Evolutionary conservation across 176 grass and related monocot species (phyloP).

Genomic region (Eleusine indica): DNA sequence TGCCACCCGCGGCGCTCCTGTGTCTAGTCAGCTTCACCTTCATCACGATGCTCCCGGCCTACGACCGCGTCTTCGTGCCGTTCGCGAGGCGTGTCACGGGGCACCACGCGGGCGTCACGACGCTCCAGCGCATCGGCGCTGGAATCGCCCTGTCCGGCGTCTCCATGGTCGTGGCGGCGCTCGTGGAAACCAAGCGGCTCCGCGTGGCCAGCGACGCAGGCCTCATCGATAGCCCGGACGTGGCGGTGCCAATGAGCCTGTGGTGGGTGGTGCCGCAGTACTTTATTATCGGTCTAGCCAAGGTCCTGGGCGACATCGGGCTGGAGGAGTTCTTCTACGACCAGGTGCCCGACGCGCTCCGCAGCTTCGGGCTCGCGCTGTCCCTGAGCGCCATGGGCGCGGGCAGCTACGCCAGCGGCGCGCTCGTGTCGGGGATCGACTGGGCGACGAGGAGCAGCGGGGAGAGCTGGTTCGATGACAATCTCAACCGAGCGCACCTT

Average conservation of each 20-base stretch:
- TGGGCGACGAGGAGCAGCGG: constrained; percentile 33
- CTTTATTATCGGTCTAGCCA: constrained; percentile 56
- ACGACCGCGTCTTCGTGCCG: constrained; percentile 67
- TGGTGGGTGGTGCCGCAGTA: constrained; percentile 81
- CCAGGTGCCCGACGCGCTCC: constrained; percentile 56
- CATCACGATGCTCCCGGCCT: constrained; percentile 49
- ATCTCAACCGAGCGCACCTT: constrained; percentile 67
- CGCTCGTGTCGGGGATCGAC: constrained; percentile 58
- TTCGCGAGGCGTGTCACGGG: constrained; percentile 48
- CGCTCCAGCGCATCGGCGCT: constrained; percentile 62
- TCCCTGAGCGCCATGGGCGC: constrained; percentile 62
- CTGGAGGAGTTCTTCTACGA: constrained; percentile 78
- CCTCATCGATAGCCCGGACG: constrained; percentile 44
- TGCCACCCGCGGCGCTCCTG: constrained; percentile 57
- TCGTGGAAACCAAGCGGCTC: constrained; percentile 68
- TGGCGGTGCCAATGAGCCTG: constrained; percentile 65
- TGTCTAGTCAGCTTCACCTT: constrained; percentile 39
- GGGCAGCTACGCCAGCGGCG: constrained; percentile 56
- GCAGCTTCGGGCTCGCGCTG: constrained; percentile 66
- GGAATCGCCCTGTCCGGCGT: constrained; percentile 52
- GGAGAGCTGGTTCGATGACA: constrained; percentile 73
- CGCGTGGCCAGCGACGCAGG: constrained; percentile 43
- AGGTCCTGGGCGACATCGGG: constrained; percentile 37
- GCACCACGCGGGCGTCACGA: constrained; percentile 63
- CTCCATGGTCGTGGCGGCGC: constrained; percentile 52